Evolutionary conservation across 495 filamentous ascomycete genomes (phyloP).

Genomic region (Xylaria flabelliformis): DNA sequence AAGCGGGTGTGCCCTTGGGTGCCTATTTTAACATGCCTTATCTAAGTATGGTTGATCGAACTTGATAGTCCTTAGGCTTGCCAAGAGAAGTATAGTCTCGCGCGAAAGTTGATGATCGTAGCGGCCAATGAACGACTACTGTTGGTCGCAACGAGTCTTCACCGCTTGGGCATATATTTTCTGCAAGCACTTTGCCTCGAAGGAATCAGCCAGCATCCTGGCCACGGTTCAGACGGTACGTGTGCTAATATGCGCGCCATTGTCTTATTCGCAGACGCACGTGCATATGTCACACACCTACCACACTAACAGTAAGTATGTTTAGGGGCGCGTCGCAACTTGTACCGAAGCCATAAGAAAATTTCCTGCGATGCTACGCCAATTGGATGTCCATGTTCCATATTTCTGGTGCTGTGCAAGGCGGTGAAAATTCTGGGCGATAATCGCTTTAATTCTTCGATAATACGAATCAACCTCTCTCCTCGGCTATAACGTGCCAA

Average conservation of each 20-base stretch:
- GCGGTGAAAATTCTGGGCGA: slow-evolving; percentile 15
- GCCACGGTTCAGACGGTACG: not conserved
- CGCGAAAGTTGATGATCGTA: not conserved
- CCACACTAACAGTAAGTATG: slow-evolving; percentile 1
- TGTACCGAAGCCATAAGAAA: slow-evolving; percentile 6
- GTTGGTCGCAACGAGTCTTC: not conserved
- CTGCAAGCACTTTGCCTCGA: slow-evolving; percentile 16
- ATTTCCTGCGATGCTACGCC: not conserved
- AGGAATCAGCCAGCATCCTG: slow-evolving; percentile 7
- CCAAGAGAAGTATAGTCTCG: slow-evolving; percentile 10
- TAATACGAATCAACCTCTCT: slow-evolving; percentile 3
- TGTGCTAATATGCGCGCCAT: slow-evolving; percentile 9
- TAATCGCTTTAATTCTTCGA: slow-evolving; percentile 14
- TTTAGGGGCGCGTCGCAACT: not conserved
- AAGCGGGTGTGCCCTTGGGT: not conserved
- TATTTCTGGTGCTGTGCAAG: not conserved
- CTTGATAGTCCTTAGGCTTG: slow-evolving; percentile 15
- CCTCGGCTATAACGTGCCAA: slow-evolving; percentile 12
- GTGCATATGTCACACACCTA: slow-evolving; percentile 6
- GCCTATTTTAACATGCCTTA: not conserved
- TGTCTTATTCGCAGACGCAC: slow-evolving; percentile 17
- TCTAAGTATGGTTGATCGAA: slow-evolving; percentile 12
- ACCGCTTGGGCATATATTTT: slow-evolving; percentile 10
- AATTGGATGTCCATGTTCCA: slow-evolving; percentile 3
- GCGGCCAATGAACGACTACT: not conserved